Percentiles rank a stretch among this genome's conserved stretches.
phyloP scores from a whole-genome alignment of 2,329 filamentous ascomycete genomes.

The Madurella fahalii region DNA sequence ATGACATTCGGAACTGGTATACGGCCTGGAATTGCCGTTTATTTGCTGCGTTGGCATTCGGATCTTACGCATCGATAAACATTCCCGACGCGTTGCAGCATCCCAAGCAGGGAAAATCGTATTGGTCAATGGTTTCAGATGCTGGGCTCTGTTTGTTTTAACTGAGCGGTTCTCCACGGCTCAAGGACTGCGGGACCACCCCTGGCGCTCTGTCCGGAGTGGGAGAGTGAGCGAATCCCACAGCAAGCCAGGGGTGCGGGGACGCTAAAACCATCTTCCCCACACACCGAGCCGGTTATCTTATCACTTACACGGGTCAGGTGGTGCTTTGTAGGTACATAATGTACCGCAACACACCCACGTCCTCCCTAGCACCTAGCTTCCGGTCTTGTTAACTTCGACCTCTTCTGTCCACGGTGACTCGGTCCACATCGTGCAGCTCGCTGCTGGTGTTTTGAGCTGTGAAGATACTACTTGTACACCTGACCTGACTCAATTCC shows the following conservation, averaged over 20 bases:
- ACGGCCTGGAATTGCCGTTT: background rate
- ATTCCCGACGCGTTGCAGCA: background rate
- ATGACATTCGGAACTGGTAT: background rate
- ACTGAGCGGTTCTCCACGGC: background rate
- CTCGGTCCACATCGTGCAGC: no score
- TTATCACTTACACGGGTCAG: conserved; percentile 23
- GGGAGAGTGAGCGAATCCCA: no score
- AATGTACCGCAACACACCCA: background rate
- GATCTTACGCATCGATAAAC: background rate
- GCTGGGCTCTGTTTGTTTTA: no score
- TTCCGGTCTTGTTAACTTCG: background rate
- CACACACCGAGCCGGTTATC: conserved; percentile 15
- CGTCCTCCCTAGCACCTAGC: background rate
- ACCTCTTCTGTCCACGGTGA: background rate
- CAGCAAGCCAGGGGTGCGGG: no score
- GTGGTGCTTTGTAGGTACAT: background rate
- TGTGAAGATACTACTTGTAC: background rate
- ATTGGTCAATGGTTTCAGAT: background rate
- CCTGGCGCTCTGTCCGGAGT: background rate
- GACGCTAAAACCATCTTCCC: conserved; percentile 6
- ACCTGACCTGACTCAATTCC: background rate
- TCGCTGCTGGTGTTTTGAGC: no score
- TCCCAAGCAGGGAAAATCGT: background rate
- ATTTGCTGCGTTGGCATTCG: background rate
- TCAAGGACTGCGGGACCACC: background rate